Conservation (phyloP, 164 flowering plant species). For the Amborella trichopoda region DNA sequence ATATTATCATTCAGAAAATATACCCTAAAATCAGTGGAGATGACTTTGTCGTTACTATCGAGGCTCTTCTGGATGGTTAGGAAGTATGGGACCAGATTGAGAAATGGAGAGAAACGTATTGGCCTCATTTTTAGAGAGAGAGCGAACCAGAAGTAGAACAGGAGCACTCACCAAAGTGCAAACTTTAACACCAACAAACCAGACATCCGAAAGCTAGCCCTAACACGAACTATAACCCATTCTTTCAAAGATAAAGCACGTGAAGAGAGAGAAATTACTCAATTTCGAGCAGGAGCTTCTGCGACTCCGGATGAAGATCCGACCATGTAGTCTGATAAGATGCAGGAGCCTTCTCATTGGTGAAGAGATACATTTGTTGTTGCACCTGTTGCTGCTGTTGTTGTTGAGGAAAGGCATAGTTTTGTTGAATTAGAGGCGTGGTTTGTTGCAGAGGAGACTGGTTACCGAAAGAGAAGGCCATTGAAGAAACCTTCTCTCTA, state of each 20-base stretch:
- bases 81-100: not conserved
- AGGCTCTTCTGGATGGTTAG: too few species aligned
- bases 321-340: conserved; percentile 82
- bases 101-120: not conserved
- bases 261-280: conserved; percentile 32
- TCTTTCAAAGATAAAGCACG: not conserved
- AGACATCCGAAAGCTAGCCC: not conserved
- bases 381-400: conserved; percentile 62
- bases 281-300: conserved; percentile 71
- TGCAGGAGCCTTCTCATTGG: conserved; percentile 78
- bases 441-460: conserved; percentile 25
- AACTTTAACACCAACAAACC: not conserved
- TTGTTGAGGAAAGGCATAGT: conserved; percentile 22
- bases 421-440: conserved; percentile 15
- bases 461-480: conserved; percentile 14
- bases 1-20: too few species aligned
- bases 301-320: conserved; percentile 96
- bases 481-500: conserved; percentile 5
- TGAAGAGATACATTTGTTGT: conserved; percentile 54
- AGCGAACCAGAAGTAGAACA: not conserved
- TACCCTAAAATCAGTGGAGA: too few species aligned
- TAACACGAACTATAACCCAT: not conserved
- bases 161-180: not conserved
- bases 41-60: too few species aligned
- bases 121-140: not conserved